Evolutionary conservation across 805 yeast genomes (phyloP), one percentile per base, ranked within the genome.

Genomic region (Barnettozyma botsteinii): DNA sequence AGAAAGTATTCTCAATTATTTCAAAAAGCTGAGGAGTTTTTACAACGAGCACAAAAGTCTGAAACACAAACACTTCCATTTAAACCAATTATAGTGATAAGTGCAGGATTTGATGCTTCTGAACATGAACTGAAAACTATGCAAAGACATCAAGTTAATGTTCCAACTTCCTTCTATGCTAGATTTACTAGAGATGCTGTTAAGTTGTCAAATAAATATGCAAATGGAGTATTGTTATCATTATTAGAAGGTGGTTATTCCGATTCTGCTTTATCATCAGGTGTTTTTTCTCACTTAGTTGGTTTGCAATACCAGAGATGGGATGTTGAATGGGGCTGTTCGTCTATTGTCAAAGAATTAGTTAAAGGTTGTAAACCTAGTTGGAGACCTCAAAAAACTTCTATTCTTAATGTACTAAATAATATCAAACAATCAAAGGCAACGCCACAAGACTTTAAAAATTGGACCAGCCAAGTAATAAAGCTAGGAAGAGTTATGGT

Each of bases 21-120:
- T 46, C 69, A 73, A 28, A 70, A 83, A 45, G 94, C 93, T 4
- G 74, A 74, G 43, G 80, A 78, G 51, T 85, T 73, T 51, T 67
- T 84, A 46, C 67, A 66, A 42, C 65, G 56, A 14, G 71, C 79
- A 3, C 73, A 69, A 49, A 36, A 10, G 15, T 19, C 12, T 25
- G 33, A 39, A 18, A 28, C 57, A 35, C 32, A 59, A 33, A 45
- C 62, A 7, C 43, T 43, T 7, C 67, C 68, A 3, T 78, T 75
- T 56, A 72, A 70, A 46, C 75, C 79, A 1, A 48, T 85, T 43
- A 75, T 86, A 3, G 71, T 81, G n/a, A 69, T 85, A 1, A 84
- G 94, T 32, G 89, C 95, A 0, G 95, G 95, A 2, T 86, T 85
- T 57, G 95, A 85, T 62, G 94, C 93, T 3, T 78, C 85, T 14